Conservation (phyloP, 2,329 filamentous ascomycete species). For the Paraphaeosphaeria minitans region DNA sequence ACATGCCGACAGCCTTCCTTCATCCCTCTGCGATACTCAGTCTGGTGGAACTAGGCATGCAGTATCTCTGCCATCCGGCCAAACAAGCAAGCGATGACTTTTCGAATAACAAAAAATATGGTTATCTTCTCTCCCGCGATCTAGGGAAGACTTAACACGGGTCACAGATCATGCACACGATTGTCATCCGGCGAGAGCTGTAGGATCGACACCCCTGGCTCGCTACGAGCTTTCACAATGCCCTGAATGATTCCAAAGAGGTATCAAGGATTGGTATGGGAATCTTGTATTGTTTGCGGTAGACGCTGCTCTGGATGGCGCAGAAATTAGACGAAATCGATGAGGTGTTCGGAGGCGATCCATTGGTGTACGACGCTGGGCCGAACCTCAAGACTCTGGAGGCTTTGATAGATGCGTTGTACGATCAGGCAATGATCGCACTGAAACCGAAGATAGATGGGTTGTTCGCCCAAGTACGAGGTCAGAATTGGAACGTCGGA, state of each 20-base stretch:
- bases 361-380: conserved; percentile 43
- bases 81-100: conserved; percentile 9
- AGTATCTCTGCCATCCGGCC: neutral
- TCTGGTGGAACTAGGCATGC: neutral
- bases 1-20: neutral
- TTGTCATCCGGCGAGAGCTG: conserved; percentile 30
- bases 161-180: conserved; percentile 43
- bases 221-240: conserved; percentile 39
- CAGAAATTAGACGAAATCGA: conserved; percentile 42
- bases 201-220: conserved; percentile 39
- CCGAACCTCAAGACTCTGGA: conserved; percentile 41
- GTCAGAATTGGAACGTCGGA: conserved; percentile 9
- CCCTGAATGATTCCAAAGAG: conserved; percentile 41
- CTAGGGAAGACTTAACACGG: no score
- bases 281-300: conserved; percentile 32
- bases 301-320: conserved; percentile 47
- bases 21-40: neutral
- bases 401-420: conserved; percentile 33
- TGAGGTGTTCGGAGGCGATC: conserved; percentile 44
- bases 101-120: conserved; percentile 5
- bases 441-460: conserved; percentile 34
- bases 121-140: conserved; percentile 1
- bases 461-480: conserved; percentile 31
- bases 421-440: conserved; percentile 31
- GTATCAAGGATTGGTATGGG: conserved; percentile 37